Conservation (phyloP, 768 basidiomycete species). For the Mycena galopus region DNA sequence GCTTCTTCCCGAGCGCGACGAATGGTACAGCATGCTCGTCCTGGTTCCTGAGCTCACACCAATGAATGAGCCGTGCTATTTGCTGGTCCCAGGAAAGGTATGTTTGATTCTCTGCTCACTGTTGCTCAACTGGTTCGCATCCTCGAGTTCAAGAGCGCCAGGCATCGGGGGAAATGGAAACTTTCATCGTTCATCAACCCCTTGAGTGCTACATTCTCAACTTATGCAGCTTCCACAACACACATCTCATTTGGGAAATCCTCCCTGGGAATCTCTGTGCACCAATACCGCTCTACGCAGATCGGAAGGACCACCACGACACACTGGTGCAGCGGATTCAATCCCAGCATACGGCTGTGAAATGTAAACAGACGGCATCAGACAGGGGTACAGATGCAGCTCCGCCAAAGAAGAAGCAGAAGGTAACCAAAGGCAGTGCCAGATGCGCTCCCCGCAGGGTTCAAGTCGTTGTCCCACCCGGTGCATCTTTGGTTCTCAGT, state of each 20-base stretch:
- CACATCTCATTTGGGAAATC: not conserved
- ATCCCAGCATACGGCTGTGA: not conserved
- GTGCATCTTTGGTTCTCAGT: no score
- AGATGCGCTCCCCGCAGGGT: not conserved
- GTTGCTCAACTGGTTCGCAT: no score
- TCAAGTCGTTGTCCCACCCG: no score
- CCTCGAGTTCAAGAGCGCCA: no score
- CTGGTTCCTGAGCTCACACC: not conserved
- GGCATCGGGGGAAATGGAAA: no score
- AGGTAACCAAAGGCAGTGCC: not conserved
- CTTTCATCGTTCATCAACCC: no score
- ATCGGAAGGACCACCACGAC: not conserved
- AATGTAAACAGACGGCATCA: not conserved
- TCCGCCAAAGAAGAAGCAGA: not conserved
- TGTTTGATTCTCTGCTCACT: no score
- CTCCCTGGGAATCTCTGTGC: not conserved
- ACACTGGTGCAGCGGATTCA: not conserved
- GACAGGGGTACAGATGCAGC: not conserved
- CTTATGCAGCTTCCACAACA: no score
- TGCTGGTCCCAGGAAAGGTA: not conserved
- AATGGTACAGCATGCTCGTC: not conserved
- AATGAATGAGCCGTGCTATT: not conserved
- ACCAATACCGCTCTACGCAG: not conserved
- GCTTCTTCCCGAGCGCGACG: not conserved
- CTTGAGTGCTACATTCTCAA: no score